Evolutionary conservation across 2,329 filamentous ascomycete genomes (phyloP).

Genomic region (Corynespora cassiicola): DNA sequence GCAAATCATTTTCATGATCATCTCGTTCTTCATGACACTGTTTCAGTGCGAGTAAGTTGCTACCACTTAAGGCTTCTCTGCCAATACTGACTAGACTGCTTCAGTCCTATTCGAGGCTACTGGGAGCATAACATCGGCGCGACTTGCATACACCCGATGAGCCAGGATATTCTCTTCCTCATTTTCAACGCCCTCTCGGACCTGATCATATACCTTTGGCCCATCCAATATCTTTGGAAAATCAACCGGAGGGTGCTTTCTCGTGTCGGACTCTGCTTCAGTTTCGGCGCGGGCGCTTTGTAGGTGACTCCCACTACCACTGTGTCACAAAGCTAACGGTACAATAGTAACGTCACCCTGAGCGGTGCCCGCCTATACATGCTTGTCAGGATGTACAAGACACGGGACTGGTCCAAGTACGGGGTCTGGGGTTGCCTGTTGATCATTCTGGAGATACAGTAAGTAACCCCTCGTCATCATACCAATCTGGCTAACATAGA

Average conservation of each 20-base stretch:
- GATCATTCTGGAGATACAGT: slow-evolving; percentile 15
- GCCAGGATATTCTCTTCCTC: slow-evolving; percentile 16
- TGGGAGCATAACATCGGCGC: slow-evolving; percentile 11
- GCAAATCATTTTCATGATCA: slow-evolving; percentile 9
- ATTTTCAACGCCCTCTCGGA: slow-evolving; percentile 22
- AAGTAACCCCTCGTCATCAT: not conserved
- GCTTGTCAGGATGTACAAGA: slow-evolving; percentile 14
- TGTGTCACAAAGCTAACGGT: too few species aligned
- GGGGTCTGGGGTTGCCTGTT: slow-evolving; percentile 13
- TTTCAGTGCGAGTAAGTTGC: slow-evolving; percentile 10
- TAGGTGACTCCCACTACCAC: too few species aligned
- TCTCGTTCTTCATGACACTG: slow-evolving; percentile 8
- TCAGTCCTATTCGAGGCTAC: slow-evolving; percentile 12
- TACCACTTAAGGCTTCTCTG: not conserved
- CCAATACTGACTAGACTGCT: slow-evolving; percentile 1
- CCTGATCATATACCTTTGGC: slow-evolving; percentile 22
- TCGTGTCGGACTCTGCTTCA: slow-evolving; percentile 14
- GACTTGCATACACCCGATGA: slow-evolving; percentile 13
- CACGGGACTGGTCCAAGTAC: slow-evolving; percentile 12
- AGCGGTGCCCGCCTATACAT: slow-evolving; percentile 13
- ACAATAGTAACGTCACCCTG: slow-evolving; percentile 11
- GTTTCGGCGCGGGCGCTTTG: slow-evolving; percentile 21
- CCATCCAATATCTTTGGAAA: slow-evolving; percentile 23
- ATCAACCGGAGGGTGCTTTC: slow-evolving; percentile 18
- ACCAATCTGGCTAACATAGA: not conserved